Base-by-base conservation (phyloP, 192 early-diverging fungal species). In the Coemansia sp. region DNA sequence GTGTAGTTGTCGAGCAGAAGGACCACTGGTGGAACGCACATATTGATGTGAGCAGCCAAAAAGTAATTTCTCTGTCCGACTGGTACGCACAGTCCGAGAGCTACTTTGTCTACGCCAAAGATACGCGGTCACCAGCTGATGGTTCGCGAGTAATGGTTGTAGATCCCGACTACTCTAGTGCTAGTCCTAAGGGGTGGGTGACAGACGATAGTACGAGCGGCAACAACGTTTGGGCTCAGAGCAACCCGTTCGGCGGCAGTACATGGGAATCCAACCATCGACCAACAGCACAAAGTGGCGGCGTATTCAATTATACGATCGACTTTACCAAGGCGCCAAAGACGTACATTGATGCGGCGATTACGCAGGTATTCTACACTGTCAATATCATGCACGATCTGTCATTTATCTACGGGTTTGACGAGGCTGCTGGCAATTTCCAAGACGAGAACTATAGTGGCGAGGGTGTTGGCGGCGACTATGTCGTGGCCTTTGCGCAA, bases 301-400 rank as follows among this genome's bases (percentile, higher is more conserved):
- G 11, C 71, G 71, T 55, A 16, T 98, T 98, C 84, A 89, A 96
- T 72, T 94, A 89, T 68, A 75, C 90, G 47, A 76, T 90, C 16
- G 86, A 93, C 69, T 80, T 95, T 70, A 80, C 67, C 28, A 80
- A 84, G 43, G 74, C 90, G 35, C 94, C 96, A 6, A 68, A 67
- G 14, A 76, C 80, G 11, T 98, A 98, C 68, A 73, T 90, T 21
- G 91, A 96, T 59, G 91, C 90, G 6, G 88, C 94, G 6, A 85
- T 98, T 28, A 89, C 91, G 65, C 96, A 98, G 77, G 75, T 96
- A 46, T 98, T 98, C 76, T 98, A 96, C 82, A 93, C 89, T 86
- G 91, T 90, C 80, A 98, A 98, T 77, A 85, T 88, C n/a, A 87
- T 96, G 64, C 96, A 98, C 80, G 96, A 96, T 68, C 76, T 96